Base-by-base conservation (phyloP, 345 rosid species). In the Camelina sativa region DNA sequence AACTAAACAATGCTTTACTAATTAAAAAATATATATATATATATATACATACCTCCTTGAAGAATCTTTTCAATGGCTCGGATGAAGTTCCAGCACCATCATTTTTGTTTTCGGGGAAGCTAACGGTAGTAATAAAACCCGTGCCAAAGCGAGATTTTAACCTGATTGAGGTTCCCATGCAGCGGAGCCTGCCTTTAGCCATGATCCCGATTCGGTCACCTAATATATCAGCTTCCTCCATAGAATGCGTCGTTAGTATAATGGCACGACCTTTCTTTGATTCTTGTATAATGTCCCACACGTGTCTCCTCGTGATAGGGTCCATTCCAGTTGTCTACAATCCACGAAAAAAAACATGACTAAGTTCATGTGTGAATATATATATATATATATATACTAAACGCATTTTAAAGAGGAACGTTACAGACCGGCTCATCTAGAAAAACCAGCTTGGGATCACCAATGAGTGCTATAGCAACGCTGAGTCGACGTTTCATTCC, bases 401-500 rank as follows among this genome's bases (percentile, higher is more conserved):
- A 37, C 50, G 38, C 34, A 47, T 6, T 11, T 37, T 35, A 47
- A 13, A 57, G 22, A 50, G 37, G 17, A 34, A 56, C 3, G 35
- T n/a, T 46, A 50, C 83, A 19, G 79, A 91, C 92, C 7, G 97
- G 97, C 80, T 91, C 99, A 76, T 90, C 98, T 62, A 94, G 80
- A 60, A 94, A 84, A 77, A 94, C 87, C 16, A 91, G 77, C 84
- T 86, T 94, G 10, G 99, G 97, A 81, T 90, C 84, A 55, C 96
- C 99, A 57, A 91, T 80, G 48, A 87, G 93, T 56, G 99, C 88
- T 56, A 86, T 84, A 65, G 99, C 97, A 61, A 94, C 96, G 80
- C 97, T 94, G 52, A 91, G 87, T 57, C 99, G 83, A 10, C 97
- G 91, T 66, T 86, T 91, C 99, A 94, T 94, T 78, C 99, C 99